Evolutionary conservation across 2,329 filamentous ascomycete species (phyloP), one percentile per base, ranked within the genome.

Genomic region (Dryadomyces quercivorus): DNA sequence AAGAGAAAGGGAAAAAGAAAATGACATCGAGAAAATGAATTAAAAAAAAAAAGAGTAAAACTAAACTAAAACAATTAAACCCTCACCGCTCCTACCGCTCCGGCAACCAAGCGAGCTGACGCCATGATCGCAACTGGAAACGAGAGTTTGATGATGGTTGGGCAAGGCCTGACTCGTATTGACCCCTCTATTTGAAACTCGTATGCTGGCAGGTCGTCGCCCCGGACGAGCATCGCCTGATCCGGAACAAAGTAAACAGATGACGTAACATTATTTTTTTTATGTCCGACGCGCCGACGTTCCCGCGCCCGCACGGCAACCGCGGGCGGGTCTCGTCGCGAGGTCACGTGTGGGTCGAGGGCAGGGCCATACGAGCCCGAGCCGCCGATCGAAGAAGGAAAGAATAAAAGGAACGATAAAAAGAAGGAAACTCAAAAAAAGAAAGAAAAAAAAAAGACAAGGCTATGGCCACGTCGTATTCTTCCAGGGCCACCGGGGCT

Each of bases 221-320:
- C 6, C 8, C 22, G 13, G 16, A 43, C 38, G 36, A 26, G 49
- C 34, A 48, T 22, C 44, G 9, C n/a, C 42, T 44, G 18, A 13
- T 22, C 22, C 15, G 21, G 9, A 16, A 16, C 3, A 48, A 57
- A 55, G 56, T 58, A 58, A 56, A 57, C 54, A 57, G 55, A 57
- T 57, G 56, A 57, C 56, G 56, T 57, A 45, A 46, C 34, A 21
- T 15, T 34, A 21, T 26, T 42, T 7, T 42, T 40, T 13, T 7
- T 42, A 21, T 22, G 2, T 18, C 22, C 53, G 26, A 45, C 53
- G 48, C 52, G 52, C 36, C n/a, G 4, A 13, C 20, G 18, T 44
- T 31, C 26, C 8, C 26, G 26, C 26, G 26, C 8, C 26, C 26
- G 42, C 18, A n/a, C n/a, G 16, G 42, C 42, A 44, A 44, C 42